phyloP scores from a whole-genome alignment of 2,329 filamentous ascomycete genomes.

The Paecilomyces dactylethromorphus region DNA sequence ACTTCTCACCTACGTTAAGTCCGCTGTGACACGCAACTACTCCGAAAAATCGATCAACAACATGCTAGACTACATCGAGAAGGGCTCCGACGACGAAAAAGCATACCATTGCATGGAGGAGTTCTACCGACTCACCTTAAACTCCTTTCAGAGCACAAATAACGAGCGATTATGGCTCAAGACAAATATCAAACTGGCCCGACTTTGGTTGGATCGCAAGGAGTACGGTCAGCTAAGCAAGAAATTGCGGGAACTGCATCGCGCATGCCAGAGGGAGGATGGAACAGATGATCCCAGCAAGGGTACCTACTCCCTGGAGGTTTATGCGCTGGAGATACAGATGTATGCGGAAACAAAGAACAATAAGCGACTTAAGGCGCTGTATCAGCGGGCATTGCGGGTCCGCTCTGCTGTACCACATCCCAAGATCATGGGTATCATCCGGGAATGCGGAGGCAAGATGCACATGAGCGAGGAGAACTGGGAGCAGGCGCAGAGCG shows the following conservation, averaged over 20 bases:
- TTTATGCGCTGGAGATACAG: conserved; percentile 95
- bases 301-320: conserved; percentile 90
- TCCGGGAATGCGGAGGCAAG: conserved; percentile 96
- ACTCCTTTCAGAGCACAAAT: conserved; percentile 94
- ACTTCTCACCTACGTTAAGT: conserved; percentile 94
- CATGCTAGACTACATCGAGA: conserved; percentile 97
- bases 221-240: conserved; percentile 74
- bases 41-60: conserved; percentile 99
- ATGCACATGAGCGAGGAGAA: conserved; percentile 99
- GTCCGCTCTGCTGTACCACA: conserved; percentile 97
- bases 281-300: conserved; percentile 81
- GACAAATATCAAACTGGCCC: conserved; percentile 94
- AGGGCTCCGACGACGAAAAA: conserved; percentile 67
- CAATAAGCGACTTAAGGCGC: conserved; percentile 89
- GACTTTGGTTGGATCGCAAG: conserved; percentile 84
- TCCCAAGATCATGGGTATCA: conserved; percentile 98
- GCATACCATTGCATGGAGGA: conserved; percentile 81
- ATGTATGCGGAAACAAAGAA: conserved; percentile 97
- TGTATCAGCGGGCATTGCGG: conserved; percentile 85
- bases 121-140: conserved; percentile 88
- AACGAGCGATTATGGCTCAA: conserved; percentile 97
- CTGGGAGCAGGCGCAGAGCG: conserved; percentile 93
- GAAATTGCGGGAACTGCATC: conserved; percentile 84
- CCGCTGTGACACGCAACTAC: conserved; percentile 93
- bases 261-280: conserved; percentile 78